Evolutionary conservation across 305 asterid genomes (phyloP), one percentile per base, ranked within the genome.

Genomic region (Plantago coronopus): DNA sequence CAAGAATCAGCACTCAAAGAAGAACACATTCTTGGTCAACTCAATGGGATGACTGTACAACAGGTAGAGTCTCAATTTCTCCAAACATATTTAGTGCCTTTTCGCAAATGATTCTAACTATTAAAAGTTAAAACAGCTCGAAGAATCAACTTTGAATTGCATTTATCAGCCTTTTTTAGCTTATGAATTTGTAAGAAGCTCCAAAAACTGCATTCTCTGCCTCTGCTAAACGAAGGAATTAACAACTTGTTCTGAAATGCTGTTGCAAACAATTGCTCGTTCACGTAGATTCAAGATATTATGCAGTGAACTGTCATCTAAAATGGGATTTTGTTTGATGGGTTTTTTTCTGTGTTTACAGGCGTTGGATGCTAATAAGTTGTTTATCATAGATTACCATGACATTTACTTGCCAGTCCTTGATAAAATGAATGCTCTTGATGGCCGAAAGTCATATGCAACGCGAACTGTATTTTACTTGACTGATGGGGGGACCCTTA

Each of bases 371-470:
- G 73, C 76, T 0, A 85, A 82, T 61, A 85, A 74, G 85, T 74
- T 93, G 49, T 93, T 59, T 63, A 87, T 87, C 47, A 62, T 93
- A 56, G 99, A 93, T 63, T 74, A 87, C 78, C 99, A 93, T 3
- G 97, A 93, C 29, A 50, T 84, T 15, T 89, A 82, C 82, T 23
- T 93, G 54, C 97, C 99, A 0, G 87, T 93, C 71, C 75, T 93
- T 5, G 89, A 89, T 48, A 61, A 60, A 23, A 93, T 93, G 53
- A 93, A 93, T 19, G 78, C 97, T 18, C 97, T 89, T 13, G 96
- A 87, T 40, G 97, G 96, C 12, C 84, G 95, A 2, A 89, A 85
- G 70, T 71, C 97, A n/a, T 93, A 93, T 70, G 99, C 99, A 14
- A 85, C 96, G 0, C 91, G 97, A 1, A 85, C 97, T 20, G 5